Percentiles rank a stretch among this genome's conserved stretches.
These are phyloP conservation scores for Aegilops sharonensis DNA, from an alignment of 176 grass and related monocot species.

Conservation along the genomic window DNA sequence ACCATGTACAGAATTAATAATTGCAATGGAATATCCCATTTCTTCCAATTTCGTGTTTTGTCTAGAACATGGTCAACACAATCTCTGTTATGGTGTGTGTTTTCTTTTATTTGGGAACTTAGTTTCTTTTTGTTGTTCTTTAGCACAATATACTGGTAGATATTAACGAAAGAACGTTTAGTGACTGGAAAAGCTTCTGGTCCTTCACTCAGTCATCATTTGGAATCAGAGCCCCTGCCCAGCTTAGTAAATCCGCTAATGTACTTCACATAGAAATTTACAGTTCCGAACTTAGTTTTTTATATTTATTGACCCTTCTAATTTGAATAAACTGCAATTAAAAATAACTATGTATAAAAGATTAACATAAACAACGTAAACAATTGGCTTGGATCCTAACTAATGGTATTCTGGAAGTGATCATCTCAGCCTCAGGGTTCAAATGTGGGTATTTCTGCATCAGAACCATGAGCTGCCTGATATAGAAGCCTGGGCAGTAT, in stretches of 20 bases:
- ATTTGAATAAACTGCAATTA: background rate
- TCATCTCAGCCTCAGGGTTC: slow-evolving; percentile 61
- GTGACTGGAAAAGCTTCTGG: background rate
- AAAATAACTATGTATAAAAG: background rate
- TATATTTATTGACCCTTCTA: background rate
- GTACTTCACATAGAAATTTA: slow-evolving; percentile 4
- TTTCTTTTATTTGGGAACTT: background rate
- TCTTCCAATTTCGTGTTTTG: slow-evolving; percentile 13
- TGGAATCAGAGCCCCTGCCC: background rate
- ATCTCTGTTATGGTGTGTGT: background rate
- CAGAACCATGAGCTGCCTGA: slow-evolving; percentile 48
- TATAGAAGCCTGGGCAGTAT: slow-evolving; percentile 80
- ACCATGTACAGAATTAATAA: slow-evolving; percentile 53
- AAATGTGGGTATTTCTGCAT: slow-evolving; percentile 84
- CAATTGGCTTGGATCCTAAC: slow-evolving; percentile 30
- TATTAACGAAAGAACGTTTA: background rate
- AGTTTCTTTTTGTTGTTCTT: background rate
- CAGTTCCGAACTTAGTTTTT: slow-evolving; percentile 10
- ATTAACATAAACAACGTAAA: slow-evolving; percentile 10
- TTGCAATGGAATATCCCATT: slow-evolving; percentile 46
- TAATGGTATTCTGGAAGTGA: slow-evolving; percentile 23
- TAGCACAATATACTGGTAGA: background rate
- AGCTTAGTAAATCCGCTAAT: background rate
- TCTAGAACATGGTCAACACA: background rate
- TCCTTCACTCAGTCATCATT: background rate